These are phyloP conservation scores for Penicillium angulare DNA, from an alignment of 495 filamentous ascomycete species.

Conservation along the genomic window DNA sequence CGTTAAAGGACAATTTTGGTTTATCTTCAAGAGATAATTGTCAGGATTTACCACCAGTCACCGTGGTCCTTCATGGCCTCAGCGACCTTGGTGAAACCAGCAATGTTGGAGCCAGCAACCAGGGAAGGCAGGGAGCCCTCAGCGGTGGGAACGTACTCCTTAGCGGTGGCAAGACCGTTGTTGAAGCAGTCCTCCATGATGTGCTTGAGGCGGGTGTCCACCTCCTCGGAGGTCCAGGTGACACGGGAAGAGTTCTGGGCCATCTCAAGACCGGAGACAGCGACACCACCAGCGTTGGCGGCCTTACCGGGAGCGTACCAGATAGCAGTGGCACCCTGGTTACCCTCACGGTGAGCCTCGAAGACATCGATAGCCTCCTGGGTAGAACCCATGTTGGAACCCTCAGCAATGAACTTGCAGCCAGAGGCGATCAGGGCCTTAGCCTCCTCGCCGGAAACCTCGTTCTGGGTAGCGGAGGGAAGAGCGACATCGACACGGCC, in stretches of 20 bases:
- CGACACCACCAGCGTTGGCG: constrained; percentile 96
- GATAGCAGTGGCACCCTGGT: constrained; percentile 65
- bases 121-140: constrained; percentile 86
- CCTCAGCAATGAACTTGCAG: constrained; percentile 87
- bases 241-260: constrained; percentile 91
- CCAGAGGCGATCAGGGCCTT: constrained; percentile 74
- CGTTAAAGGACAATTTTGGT: no score
- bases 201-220: constrained; percentile 84
- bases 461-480: constrained; percentile 95
- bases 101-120: constrained; percentile 93
- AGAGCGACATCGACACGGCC: constrained; percentile 87
- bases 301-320: constrained; percentile 96
- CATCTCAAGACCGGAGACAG: constrained; percentile 98
- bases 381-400: constrained; percentile 98
- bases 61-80: constrained; percentile 94
- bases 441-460: constrained; percentile 88
- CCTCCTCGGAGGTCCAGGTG: constrained; percentile 82
- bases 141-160: constrained; percentile 73
- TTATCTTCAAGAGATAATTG: no score
- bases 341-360: constrained; percentile 73
- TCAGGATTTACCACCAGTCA: constrained; percentile 88
- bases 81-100: constrained; percentile 94
- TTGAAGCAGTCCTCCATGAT: constrained; percentile 96
- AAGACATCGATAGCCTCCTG: constrained; percentile 94
- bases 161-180: constrained; percentile 84